Evolutionary conservation across 2,329 filamentous ascomycete species (phyloP).

Genomic region (Verticillium isaacii): DNA sequence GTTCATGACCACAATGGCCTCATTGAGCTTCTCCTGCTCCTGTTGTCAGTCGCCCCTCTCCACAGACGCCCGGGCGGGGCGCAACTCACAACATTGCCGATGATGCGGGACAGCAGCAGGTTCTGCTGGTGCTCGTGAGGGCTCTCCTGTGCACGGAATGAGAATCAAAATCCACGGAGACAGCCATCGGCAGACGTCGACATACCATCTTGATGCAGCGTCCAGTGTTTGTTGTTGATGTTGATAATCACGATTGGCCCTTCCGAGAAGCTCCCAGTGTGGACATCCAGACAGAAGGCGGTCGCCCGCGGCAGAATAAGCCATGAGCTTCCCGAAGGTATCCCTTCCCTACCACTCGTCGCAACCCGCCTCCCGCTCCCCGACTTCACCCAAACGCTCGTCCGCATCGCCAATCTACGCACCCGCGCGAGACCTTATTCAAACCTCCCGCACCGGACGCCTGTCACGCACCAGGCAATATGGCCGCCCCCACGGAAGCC

Average conservation of each 20-base stretch:
- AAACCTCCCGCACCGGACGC: neutral
- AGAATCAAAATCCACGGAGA: neutral
- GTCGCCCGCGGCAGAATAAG: slow-evolving; percentile 11
- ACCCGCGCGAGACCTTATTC: neutral
- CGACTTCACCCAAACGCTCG: neutral
- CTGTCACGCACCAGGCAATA: slow-evolving; percentile 43
- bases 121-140: slow-evolving; percentile 98
- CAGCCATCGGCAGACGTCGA: neutral
- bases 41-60: neutral
- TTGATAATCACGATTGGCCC: neutral
- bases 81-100: slow-evolving; percentile 79
- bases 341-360: neutral
- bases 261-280: neutral
- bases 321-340: neutral
- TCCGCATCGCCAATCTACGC: neutral
- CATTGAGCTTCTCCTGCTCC: slow-evolving; percentile 88
- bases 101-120: slow-evolving; percentile 87
- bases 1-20: slow-evolving; percentile 88
- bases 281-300: slow-evolving; percentile 1
- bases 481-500: slow-evolving; percentile 64
- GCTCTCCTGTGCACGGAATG: slow-evolving; percentile 60
- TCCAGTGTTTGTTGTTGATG: neutral
- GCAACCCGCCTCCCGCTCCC: neutral
- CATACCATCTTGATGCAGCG: slow-evolving; percentile 8
- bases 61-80: slow-evolving; percentile 27